Percentiles rank a stretch among this genome's conserved stretches.
These are phyloP conservation scores for Eutrema japonicum DNA, from an alignment of 345 rosid species.

Conservation along the genomic window DNA sequence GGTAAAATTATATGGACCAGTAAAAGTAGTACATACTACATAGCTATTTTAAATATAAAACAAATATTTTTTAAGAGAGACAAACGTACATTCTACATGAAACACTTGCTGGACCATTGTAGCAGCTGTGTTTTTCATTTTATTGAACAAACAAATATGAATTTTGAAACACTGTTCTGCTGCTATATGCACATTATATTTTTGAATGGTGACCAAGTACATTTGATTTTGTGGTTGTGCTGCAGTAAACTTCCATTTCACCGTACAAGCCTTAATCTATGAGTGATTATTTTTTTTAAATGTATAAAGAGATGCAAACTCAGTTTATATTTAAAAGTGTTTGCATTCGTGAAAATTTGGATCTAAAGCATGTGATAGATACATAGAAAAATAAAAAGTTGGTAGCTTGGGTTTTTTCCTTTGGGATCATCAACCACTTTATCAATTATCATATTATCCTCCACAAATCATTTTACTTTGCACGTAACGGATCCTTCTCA, in stretches of 20 bases:
- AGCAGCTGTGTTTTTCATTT: not conserved
- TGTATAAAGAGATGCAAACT: slow-evolving; percentile 3
- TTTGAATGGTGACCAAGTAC: not conserved
- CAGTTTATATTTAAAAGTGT: slow-evolving; percentile 4
- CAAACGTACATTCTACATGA: not conserved
- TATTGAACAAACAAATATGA: too few relatives aligned
- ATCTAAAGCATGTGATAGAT: slow-evolving; percentile 38
- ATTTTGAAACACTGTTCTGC: not conserved
- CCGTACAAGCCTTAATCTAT: not conserved
- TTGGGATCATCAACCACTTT: slow-evolving; percentile 47
- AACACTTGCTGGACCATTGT: not conserved
- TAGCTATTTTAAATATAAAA: too few relatives aligned
- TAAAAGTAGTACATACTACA: too few relatives aligned
- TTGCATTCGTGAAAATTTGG: slow-evolving; percentile 26
- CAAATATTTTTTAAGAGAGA: not conserved
- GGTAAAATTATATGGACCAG: too few relatives aligned
- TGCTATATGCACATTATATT: not conserved
- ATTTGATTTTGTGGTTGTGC: not conserved
- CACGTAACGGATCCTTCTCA: slow-evolving; percentile 39
- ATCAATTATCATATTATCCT: slow-evolving; percentile 27
- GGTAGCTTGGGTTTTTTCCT: slow-evolving; percentile 36
- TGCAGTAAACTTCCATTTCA: slow-evolving; percentile 1
- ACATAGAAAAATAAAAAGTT: slow-evolving; percentile 36
- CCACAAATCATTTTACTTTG: slow-evolving; percentile 41
- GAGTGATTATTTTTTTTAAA: not conserved